phyloP scores from a whole-genome alignment of 257 asterid genomes.

The Solanum tarijense region DNA sequence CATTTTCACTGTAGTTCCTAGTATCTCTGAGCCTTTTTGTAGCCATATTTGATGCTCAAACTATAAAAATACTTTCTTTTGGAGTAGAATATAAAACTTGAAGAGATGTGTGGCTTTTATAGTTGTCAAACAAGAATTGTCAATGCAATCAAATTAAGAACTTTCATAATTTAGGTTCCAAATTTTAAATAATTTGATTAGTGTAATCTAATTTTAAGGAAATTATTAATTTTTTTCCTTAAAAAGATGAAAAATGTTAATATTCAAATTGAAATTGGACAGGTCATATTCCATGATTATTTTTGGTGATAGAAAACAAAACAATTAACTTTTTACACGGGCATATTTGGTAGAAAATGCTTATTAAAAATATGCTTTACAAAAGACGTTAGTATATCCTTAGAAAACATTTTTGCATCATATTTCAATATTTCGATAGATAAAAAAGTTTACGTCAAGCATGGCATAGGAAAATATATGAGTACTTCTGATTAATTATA shows the following conservation, averaged over 20 bases:
- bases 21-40: slow-evolving; percentile 12
- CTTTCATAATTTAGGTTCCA: not conserved
- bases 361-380: not conserved
- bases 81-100: not conserved
- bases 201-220: not conserved
- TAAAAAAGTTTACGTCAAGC: not conserved
- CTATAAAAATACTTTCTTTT: not conserved
- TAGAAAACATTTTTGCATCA: not conserved
- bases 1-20: slow-evolving; percentile 2
- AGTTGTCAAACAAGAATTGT: not conserved
- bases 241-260: not conserved
- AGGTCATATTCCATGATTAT: not conserved
- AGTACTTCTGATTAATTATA: not conserved
- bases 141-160: not conserved
- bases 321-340: not conserved
- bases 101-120: not conserved
- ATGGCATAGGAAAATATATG: not conserved
- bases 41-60: slow-evolving; percentile 13
- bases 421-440: not conserved
- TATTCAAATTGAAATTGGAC: not conserved
- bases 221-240: not conserved
- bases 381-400: not conserved
- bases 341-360: not conserved
- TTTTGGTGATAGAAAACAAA: not conserved
- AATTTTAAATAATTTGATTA: not conserved